Evolutionary conservation across 2,329 filamentous ascomycete genomes (phyloP), one percentile per base, ranked within the genome.

Genomic region (Claviceps humidiphila): DNA sequence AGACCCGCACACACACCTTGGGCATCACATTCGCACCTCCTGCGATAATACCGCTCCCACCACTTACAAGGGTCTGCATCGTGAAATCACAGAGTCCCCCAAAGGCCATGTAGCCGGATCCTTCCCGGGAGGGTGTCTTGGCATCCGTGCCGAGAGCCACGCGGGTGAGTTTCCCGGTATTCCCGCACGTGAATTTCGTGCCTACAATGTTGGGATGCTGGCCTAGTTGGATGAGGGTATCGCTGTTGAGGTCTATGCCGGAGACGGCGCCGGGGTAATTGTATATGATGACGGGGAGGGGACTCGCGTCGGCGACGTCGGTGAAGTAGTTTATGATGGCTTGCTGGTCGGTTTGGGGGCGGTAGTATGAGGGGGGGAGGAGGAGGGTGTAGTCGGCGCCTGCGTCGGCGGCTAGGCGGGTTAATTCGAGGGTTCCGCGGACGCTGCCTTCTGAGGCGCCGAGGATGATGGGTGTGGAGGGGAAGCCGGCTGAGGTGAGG

Each of bases 121-220:
- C 80, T 55, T 76, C 71, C 7, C 69, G 64, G 54, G 65, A 70
- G 11, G 84, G 81, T 0, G 84, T 89, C 66, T 82, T 80, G 53
- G 88, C 87, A 60, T 85, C 72, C 47, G 84, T 81, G 46, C 81
- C 87, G 14, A 77, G 69, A 6, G 88, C 87, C 4, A 95, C 87
- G 37, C 89, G 82, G 13, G 88, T 91, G 58, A 94, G 77, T 71
- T 94, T 95, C 57, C 89, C 89, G 1, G 87, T 93, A 73, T 88
- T 93, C 58, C 87, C 89, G 66, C 88, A 94, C 42, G 89, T 95
- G 74, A 95, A 94, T 68, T 95, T 95, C 52, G 87, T 90, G 56
- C 89, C 89, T 56, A 89, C 73, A 62, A 95, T 88, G 70, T 94
- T 94, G 58, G 82, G 81, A 70, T 94, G 88, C 64, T 82, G 71